Evolutionary conservation across 225 moss, liverwort and hornwort genomes (phyloP).

Genomic region (Pseudoscleropodium purum): DNA sequence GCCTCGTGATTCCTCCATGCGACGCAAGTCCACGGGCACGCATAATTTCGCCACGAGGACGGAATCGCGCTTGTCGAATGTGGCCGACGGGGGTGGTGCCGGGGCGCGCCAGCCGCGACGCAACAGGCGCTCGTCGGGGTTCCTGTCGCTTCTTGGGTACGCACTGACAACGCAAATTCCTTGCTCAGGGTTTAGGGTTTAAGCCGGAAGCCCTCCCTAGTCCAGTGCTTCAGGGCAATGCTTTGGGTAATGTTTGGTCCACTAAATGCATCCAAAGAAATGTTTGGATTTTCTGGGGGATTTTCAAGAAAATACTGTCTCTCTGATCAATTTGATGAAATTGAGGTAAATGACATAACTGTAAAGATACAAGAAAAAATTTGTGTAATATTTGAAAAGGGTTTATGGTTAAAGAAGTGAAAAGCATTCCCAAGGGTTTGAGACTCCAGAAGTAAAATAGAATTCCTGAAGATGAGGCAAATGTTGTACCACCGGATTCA

Average conservation of each 20-base stretch:
- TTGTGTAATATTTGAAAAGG: not conserved
- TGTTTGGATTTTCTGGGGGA: not conserved
- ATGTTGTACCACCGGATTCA: not conserved
- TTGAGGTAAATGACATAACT: not conserved
- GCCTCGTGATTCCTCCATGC: not conserved
- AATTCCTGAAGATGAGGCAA: not conserved
- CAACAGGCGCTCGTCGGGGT: constrained; percentile 43
- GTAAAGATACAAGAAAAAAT: not conserved
- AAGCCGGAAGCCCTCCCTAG: not conserved
- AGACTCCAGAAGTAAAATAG: not conserved
- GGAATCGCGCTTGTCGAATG: constrained; percentile 18
- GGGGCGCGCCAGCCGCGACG: constrained; percentile 1
- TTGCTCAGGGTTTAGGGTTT: not conserved
- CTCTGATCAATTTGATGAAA: not conserved
- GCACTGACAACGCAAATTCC: not conserved
- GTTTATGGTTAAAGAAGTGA: not conserved
- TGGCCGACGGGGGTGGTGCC: not conserved
- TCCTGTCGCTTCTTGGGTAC: constrained; percentile 37
- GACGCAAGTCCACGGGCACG: constrained; percentile 27
- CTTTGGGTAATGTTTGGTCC: not conserved
- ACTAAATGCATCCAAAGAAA: not conserved
- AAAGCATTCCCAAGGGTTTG: not conserved
- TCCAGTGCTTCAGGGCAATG: not conserved
- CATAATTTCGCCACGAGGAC: not conserved
- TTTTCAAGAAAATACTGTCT: not conserved